phyloP scores from a whole-genome alignment of 2,329 filamentous ascomycete genomes.

The Alternaria atra region DNA sequence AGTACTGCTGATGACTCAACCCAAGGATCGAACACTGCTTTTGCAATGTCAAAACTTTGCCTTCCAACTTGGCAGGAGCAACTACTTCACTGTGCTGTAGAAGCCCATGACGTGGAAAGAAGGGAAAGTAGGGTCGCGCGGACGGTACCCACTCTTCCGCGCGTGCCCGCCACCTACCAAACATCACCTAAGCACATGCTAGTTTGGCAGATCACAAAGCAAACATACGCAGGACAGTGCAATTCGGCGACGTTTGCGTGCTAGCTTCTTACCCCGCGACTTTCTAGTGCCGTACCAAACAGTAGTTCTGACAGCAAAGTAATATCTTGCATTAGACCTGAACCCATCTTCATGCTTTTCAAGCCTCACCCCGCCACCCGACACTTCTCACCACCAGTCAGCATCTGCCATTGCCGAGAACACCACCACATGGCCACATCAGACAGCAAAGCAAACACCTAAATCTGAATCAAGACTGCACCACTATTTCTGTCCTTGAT shows the following conservation, averaged over 20 bases:
- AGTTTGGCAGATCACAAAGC: not conserved
- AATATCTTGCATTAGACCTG: not conserved
- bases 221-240: not conserved
- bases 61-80: not conserved
- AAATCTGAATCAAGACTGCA: not conserved
- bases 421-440: not conserved
- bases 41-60: not conserved
- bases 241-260: not conserved
- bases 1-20: not conserved
- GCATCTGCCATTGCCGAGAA: slow-evolving; percentile 2
- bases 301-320: slow-evolving; percentile 4
- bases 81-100: not conserved
- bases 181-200: not conserved
- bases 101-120: not conserved
- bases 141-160: not conserved
- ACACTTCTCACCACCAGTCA: slow-evolving; percentile 1
- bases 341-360: slow-evolving; percentile 5
- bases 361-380: slow-evolving; percentile 3
- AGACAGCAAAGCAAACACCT: slow-evolving; percentile 14
- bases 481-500: not conserved
- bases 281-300: not conserved
- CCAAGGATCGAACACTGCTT: not conserved
- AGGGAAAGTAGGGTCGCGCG: not conserved
- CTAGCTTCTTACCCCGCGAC: slow-evolving; percentile 1
- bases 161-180: slow-evolving; percentile 3